Base-by-base conservation (phyloP, 225 moss, liverwort and hornwort genomes). In the Pleurozium schreberi region DNA sequence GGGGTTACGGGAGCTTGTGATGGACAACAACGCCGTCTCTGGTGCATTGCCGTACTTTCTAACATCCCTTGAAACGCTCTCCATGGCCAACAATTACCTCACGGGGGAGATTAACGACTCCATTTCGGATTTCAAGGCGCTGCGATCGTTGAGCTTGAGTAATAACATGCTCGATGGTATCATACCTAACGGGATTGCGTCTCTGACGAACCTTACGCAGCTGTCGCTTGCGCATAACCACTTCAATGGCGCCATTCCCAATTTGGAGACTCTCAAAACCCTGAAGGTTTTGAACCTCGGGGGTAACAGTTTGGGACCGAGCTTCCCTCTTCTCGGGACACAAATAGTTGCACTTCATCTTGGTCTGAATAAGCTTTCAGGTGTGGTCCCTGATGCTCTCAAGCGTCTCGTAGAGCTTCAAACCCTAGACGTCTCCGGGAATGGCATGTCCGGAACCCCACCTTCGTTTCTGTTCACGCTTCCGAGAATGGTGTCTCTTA, bases 21-120 rank as follows among this genome's bases (percentile, higher is more conserved):
- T 99, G 76, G 96, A 96, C 91, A 89, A 94, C 90, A 99, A 99
- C 81, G 92, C 90, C 49, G 85, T 98, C 45, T 92, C 93, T 25
- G 96, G 96, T 2, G 61, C 93, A 14, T 92, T 97, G 58, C 98
- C 98, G 28, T 88, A 88, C 49, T 96, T 91, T 93, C 83, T 97
- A 38, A 93, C 92, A 13, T 76, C 92, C 9, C 92, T 98, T 6
- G 90, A 93, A 43, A 93, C 95, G 25, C 76, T 97, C 30, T 93
- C 95, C 8, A 92, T 98, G 30, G 92, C 95, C 27, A 91, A 89
- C 71, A 98, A 98, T 79, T 90, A 49, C 5, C 87, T 99, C 75
- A 86, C 93, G 2, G 96, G 96, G 7, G 82, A 87, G 57, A 60
- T 97, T 43, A 90, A 89, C 49, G 96, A 90, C 65, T 92, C 94